phyloP scores from a whole-genome alignment of 2,329 filamentous ascomycete species.

The Nothopassalora personata region DNA sequence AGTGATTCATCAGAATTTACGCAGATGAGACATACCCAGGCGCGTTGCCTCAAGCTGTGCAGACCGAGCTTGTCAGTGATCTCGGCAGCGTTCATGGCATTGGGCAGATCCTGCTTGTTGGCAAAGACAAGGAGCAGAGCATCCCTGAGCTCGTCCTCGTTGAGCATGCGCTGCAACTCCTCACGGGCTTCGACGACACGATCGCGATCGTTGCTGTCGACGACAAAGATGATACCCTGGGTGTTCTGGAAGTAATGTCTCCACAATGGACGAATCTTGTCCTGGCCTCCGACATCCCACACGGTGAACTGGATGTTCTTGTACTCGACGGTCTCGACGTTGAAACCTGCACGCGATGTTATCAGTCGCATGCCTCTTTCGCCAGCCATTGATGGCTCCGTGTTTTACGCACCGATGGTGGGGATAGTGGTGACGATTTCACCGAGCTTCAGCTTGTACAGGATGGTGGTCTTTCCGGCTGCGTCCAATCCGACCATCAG shows the following conservation, averaged over 20 bases:
- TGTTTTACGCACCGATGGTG: constrained; percentile 62
- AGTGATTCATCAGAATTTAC: not conserved
- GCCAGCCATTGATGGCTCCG: not conserved
- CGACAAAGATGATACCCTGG: constrained; percentile 96
- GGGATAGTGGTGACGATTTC: constrained; percentile 98
- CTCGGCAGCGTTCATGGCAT: constrained; percentile 99
- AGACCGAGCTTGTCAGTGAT: constrained; percentile 99
- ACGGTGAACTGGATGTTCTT: constrained; percentile 99
- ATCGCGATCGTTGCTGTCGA: constrained; percentile 87
- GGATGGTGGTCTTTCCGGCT: constrained; percentile 93
- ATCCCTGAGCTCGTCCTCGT: constrained; percentile 96
- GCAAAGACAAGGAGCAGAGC: constrained; percentile 91
- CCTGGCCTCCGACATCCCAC: constrained; percentile 97
- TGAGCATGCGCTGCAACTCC: constrained; percentile 94
- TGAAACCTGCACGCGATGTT: constrained; percentile 59
- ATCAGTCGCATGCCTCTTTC: constrained; percentile 7
- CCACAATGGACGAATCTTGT: constrained; percentile 97
- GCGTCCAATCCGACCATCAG: constrained; percentile 97
- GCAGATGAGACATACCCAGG: constrained; percentile 71
- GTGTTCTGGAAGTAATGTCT: constrained; percentile 95
- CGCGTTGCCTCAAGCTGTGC: constrained; percentile 96
- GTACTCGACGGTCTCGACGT: constrained; percentile 97
- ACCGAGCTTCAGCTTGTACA: constrained; percentile 98
- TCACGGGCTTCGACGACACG: constrained; percentile 89
- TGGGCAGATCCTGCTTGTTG: constrained; percentile 96